Base-by-base conservation (phyloP, 345 rosid genomes). In the Limnanthes douglasii region DNA sequence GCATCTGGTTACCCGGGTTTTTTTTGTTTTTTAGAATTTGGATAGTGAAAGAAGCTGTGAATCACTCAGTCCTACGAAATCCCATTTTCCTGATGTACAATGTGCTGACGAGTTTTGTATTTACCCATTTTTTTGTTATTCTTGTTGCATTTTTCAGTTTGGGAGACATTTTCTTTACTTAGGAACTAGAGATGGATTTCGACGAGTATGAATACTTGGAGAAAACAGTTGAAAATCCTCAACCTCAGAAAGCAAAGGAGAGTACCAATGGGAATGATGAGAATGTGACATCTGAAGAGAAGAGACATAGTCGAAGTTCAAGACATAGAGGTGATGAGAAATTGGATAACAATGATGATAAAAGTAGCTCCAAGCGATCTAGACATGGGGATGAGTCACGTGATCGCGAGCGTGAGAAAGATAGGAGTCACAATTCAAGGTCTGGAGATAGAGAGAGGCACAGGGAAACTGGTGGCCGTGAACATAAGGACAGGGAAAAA, bases 181-280 rank as follows among this genome's bases (percentile, higher is more conserved):
- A n/a, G n/a, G n/a, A n/a, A n/a, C n/a, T n/a, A n/a, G n/a, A n/a
- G 21, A 78, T 82, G 93, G 97, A 86, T 38, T 86, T 82, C 50
- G 98, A 90, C 58, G 98, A 84, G 71, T 84, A 84, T 36, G 95
- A 90, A 20, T 90, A 90, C 65, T 50, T 84, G 50, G 98, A 90
- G 72, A 79, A 74, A 48, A 68, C 62, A 0, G 95, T 90, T 57
- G 98, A 90, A 25, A 84, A 79, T 46, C 77, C 82, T 4, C 72
- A 68, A 37, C 48, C 53, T 1, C 51, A 49, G 31, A 68, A 57
- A 41, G 27, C n/a, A 18, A 73, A 65, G 56, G 88, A 65, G 43
- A 27, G 45, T 52, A 68, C 29, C 3, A 88, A 76, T 57, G 93
- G 84, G 8, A 50, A 61, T 30, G 65, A 50, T 47, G 58, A 52